These are phyloP conservation scores for Glomus cerebriforme DNA, from an alignment of 192 early-diverging fungal species.

Conservation along the genomic window DNA sequence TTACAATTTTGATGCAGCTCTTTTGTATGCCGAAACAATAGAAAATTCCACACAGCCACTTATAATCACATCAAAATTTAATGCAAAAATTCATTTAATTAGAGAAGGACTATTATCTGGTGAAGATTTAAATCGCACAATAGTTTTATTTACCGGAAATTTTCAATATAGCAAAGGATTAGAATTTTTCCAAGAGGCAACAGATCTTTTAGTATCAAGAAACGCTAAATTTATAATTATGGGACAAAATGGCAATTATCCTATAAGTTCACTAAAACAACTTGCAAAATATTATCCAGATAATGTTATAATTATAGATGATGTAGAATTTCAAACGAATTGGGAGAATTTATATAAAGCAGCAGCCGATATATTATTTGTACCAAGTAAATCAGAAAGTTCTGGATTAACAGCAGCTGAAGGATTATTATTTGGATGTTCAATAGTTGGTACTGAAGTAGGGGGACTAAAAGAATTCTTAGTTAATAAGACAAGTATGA, in stretches of 20 bases:
- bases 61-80: constrained; percentile 40
- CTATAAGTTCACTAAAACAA: constrained; percentile 39
- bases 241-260: constrained; percentile 55
- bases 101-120: constrained; percentile 39
- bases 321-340: constrained; percentile 38
- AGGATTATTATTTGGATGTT: constrained; percentile 56
- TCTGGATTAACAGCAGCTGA: constrained; percentile 57
- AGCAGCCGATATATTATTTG: constrained; percentile 56
- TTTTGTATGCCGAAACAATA: background rate
- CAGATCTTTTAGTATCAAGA: constrained; percentile 37
- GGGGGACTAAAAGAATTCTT: constrained; percentile 56
- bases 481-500: constrained; percentile 38
- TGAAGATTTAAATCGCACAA: constrained; percentile 42
- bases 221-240: constrained; percentile 53
- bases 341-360: constrained; percentile 50
- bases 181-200: constrained; percentile 46
- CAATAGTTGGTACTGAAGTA: constrained; percentile 52
- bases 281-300: constrained; percentile 41
- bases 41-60: background rate
- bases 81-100: constrained; percentile 50
- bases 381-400: constrained; percentile 54
- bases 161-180: constrained; percentile 56
- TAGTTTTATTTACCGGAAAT: constrained; percentile 55
- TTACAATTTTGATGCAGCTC: background rate
- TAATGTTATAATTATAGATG: constrained; percentile 44